Conservation (phyloP, 805 yeast genomes). For the Blastobotrys parvus region DNA sequence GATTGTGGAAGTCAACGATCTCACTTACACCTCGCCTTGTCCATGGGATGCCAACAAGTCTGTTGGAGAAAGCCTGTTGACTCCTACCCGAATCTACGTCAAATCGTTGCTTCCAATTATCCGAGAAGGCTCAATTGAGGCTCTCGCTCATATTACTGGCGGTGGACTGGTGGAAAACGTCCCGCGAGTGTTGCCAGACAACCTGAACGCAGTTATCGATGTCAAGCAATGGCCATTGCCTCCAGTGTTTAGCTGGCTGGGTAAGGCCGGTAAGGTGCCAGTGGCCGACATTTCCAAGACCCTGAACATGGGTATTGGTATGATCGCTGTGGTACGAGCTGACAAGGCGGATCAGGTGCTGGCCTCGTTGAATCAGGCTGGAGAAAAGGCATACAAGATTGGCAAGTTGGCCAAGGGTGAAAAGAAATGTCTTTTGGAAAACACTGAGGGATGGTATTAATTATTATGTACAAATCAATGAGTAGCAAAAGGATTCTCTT, state of each 20-base stretch:
- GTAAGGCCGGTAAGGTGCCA: constrained; percentile 86
- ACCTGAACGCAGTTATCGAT: constrained; percentile 74
- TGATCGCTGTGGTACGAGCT: constrained; percentile 76
- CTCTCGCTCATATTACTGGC: constrained; percentile 96
- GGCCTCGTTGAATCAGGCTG: constrained; percentile 47
- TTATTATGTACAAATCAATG: background rate
- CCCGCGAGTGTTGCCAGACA: constrained; percentile 85
- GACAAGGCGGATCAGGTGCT: constrained; percentile 54
- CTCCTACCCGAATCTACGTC: constrained; percentile 92
- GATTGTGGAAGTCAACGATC: constrained; percentile 71
- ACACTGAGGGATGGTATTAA: constrained; percentile 29
- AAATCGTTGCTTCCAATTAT: constrained; percentile 76
- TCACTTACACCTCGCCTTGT: constrained; percentile 61
- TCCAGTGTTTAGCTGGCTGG: constrained; percentile 89
- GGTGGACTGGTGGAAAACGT: constrained; percentile 96
- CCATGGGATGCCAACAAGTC: constrained; percentile 75
- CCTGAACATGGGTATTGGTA: constrained; percentile 92
- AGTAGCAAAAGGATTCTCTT: constrained; percentile 32
- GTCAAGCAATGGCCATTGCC: constrained; percentile 77
- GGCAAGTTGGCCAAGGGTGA: constrained; percentile 47
- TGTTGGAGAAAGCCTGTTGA: constrained; percentile 76
- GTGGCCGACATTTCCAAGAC: constrained; percentile 78
- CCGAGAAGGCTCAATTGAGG: constrained; percentile 59
- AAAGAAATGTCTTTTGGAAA: constrained; percentile 30
- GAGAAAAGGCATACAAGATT: constrained; percentile 67